Evolutionary conservation across 345 rosid genomes (phyloP).

Genomic region (Psidium guajava): DNA sequence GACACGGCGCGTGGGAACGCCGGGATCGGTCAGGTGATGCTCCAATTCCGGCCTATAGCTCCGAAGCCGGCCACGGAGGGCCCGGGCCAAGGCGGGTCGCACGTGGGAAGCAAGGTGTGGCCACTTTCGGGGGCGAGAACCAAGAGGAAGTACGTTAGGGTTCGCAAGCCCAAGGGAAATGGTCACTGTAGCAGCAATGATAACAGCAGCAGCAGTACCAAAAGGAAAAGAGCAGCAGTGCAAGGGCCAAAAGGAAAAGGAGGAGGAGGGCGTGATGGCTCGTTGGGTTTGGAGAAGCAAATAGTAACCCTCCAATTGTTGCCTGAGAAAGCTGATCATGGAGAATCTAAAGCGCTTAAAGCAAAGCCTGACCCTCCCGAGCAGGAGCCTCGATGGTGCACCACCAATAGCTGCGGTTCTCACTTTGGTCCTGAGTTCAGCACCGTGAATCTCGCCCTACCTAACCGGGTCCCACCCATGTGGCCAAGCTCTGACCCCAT

Average conservation of each 20-base stretch:
- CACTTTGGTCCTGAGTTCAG: neutral
- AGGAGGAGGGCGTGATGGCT: neutral
- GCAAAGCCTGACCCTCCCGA: neutral
- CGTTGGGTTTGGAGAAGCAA: neutral
- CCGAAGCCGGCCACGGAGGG: slow-evolving; percentile 8
- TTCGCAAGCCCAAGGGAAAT: neutral
- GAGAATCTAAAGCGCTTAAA: neutral
- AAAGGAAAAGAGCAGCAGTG: neutral
- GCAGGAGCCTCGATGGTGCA: neutral
- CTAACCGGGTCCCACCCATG: neutral
- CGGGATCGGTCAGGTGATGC: neutral
- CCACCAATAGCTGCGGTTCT: neutral
- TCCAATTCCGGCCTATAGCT: slow-evolving; percentile 14
- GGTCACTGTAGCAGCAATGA: neutral
- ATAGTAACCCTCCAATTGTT: slow-evolving; percentile 8
- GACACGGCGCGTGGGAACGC: neutral
- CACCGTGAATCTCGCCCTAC: neutral
- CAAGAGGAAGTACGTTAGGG: slow-evolving; percentile 13
- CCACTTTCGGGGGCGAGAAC: neutral
- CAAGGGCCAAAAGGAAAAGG: neutral
- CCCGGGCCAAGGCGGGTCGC: neutral
- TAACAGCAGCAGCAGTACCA: neutral
- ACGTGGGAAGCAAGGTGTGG: neutral
- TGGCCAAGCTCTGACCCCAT: neutral
- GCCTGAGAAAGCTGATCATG: slow-evolving; percentile 1